Conservation (phyloP, 2,329 filamentous ascomycete genomes). For the Endothia cerciana region DNA sequence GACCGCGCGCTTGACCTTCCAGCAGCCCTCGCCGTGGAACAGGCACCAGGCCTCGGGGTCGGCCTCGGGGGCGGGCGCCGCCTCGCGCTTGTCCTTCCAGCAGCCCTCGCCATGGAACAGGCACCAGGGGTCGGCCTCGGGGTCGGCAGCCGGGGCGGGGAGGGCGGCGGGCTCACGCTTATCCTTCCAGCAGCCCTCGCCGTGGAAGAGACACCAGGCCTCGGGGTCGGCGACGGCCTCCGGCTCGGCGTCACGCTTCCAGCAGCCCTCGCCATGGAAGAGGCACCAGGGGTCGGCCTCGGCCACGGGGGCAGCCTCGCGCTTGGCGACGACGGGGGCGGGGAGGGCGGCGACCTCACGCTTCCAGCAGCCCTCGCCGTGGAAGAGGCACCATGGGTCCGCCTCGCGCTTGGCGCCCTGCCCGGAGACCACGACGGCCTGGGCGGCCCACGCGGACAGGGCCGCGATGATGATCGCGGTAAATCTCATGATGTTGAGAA, state of each 20-base stretch:
- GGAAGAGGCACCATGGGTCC: slow-evolving; percentile 39
- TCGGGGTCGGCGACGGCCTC: slow-evolving; percentile 31
- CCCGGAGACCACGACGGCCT: slow-evolving; percentile 36
- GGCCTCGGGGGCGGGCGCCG: slow-evolving; percentile 32
- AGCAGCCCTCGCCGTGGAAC: slow-evolving; percentile 46
- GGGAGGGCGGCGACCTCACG: slow-evolving; percentile 43
- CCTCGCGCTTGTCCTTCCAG: slow-evolving; percentile 34
- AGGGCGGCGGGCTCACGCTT: slow-evolving; percentile 21
- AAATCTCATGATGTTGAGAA: slow-evolving; percentile 37
- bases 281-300: slow-evolving; percentile 29
- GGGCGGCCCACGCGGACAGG: slow-evolving; percentile 32
- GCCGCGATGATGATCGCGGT: slow-evolving; percentile 34
- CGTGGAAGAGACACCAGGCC: slow-evolving; percentile 39
- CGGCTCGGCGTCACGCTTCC: slow-evolving; percentile 35
- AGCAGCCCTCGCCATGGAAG: slow-evolving; percentile 41
- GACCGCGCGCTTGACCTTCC: slow-evolving; percentile 47
- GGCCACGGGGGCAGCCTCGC: slow-evolving; percentile 21
- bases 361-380: slow-evolving; percentile 49
- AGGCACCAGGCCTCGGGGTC: slow-evolving; percentile 39
- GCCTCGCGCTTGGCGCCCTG: slow-evolving; percentile 31
- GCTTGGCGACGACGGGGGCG: slow-evolving; percentile 4
- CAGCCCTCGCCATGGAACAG: slow-evolving; percentile 24
- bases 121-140: slow-evolving; percentile 24
- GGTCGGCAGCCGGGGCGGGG: slow-evolving; percentile 26
- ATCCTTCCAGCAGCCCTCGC: slow-evolving; percentile 42